Evolutionary conservation across 306 rosid species (phyloP), one percentile per base, ranked within the genome.

Genomic region (Glycyrrhiza uralensis): DNA sequence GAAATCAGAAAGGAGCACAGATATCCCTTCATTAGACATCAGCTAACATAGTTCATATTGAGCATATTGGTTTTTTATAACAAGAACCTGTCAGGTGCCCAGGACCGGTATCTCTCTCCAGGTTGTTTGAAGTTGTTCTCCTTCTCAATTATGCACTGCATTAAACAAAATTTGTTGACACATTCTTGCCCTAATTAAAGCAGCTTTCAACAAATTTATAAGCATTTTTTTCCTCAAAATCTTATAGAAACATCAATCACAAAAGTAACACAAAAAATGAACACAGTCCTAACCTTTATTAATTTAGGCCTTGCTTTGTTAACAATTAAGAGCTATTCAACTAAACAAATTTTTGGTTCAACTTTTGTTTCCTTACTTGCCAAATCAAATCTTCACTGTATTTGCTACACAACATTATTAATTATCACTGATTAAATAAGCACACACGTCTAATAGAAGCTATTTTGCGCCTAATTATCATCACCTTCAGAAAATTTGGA

Each of bases 51-150:
- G 26, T 65, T 45, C 58, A 42, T 26, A 72, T 20, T 2, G 4
- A 58, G 33, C 49, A 38, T 24, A 64, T 42, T 5, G 62, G 18
- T 32, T 36, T 39, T 67, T 22, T 28, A 28, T 2, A 5, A n/a
- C 11, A 80, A 46, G 45, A 82, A 92, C 96, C 95, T 88, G 79
- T 90, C 92, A 36, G 89, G 76, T 28, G 87, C 79, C 85, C 86
- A 89, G 45, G 98, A 87, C 59, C 96, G 76, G 89, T 90, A 92
- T 90, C 92, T 88, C 79, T 89, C 92, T 52, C 97, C 92, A 6
- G 96, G 89, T 79, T 92, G 85, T 89, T 86, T 90, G 71, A 90
- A 92, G 95, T 90, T 83, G 87, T 90, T 92, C 87, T 90, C 95
- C 86, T 88, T 92, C 54, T 73, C 80, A 70, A 89, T 90, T 2